Conservation (phyloP, 179 eudicot genomes). For the Spergularia azorica region DNA sequence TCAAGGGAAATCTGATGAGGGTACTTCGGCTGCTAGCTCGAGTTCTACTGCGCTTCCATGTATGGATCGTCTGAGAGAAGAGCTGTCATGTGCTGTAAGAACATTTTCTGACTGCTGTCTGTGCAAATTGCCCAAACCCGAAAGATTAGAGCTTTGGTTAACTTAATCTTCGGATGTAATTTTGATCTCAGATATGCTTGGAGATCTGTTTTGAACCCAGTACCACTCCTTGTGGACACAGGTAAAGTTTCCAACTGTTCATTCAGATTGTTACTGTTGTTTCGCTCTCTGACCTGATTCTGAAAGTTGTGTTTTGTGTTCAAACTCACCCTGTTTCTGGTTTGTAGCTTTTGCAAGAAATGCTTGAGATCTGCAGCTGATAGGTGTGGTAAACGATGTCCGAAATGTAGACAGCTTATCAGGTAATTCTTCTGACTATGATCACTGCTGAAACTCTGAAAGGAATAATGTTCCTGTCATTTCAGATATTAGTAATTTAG, state of each 20-base stretch:
- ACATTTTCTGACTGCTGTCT: neutral
- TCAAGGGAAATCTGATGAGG: constrained; percentile 28
- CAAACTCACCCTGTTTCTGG: neutral
- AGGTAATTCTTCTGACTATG: constrained; percentile 38
- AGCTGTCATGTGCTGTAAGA: constrained; percentile 90
- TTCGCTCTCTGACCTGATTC: neutral
- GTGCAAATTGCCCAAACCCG: neutral
- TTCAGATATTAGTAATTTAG: neutral
- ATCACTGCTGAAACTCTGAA: neutral
- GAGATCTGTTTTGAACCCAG: constrained; percentile 96
- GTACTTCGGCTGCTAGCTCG: constrained; percentile 31
- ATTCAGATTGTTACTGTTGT: neutral
- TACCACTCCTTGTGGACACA: constrained; percentile 96
- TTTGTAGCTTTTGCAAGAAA: constrained; percentile 79
- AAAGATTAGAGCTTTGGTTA: neutral
- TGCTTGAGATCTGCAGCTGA: constrained; percentile 88
- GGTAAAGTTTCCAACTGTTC: constrained; percentile 40
- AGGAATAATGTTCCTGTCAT: neutral
- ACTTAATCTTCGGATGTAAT: neutral
- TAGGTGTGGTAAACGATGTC: constrained; percentile 87
- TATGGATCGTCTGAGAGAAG: constrained; percentile 78
- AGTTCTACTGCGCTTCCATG: constrained; percentile 50
- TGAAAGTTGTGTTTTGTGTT: too few species aligned
- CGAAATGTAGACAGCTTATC: constrained; percentile 88
- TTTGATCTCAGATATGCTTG: constrained; percentile 69